These are phyloP conservation scores for Pythium graminicola DNA, from an alignment of 352 stramenopile genomes.

Conservation along the genomic window DNA sequence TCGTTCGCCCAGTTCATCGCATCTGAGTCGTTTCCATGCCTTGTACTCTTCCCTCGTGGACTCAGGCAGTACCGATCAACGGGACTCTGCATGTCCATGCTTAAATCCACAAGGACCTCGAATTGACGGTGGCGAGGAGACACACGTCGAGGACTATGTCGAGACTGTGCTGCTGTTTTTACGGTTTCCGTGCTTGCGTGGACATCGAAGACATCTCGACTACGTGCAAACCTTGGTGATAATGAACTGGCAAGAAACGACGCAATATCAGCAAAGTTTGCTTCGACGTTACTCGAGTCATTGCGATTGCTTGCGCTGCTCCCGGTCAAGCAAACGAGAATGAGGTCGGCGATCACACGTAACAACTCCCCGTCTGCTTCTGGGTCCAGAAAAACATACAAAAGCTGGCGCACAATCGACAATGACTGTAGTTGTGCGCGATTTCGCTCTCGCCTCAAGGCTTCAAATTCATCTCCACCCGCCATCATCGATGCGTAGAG, in stretches of 20 bases:
- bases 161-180: background rate
- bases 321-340: constrained; percentile 61
- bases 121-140: background rate
- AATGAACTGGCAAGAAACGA: constrained; percentile 51
- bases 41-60: constrained; percentile 27
- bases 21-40: background rate
- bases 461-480: constrained; percentile 30
- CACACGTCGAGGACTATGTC: background rate
- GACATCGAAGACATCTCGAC: constrained; percentile 6
- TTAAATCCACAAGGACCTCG: constrained; percentile 2
- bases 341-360: constrained; percentile 54
- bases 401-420: constrained; percentile 52
- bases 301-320: constrained; percentile 26
- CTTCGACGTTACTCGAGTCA: constrained; percentile 33
- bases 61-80: constrained; percentile 38
- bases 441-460: constrained; percentile 40
- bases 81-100: constrained; percentile 20
- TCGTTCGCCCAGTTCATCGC: background rate
- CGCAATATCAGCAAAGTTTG: constrained; percentile 61
- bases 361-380: constrained; percentile 41
- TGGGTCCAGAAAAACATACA: constrained; percentile 66
- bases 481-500: constrained; percentile 56
- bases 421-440: constrained; percentile 53
- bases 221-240: constrained; percentile 44
- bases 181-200: background rate